These are phyloP conservation scores for Carex sylvatica DNA, from an alignment of 202 grass and related monocot genomes.

Conservation along the genomic window DNA sequence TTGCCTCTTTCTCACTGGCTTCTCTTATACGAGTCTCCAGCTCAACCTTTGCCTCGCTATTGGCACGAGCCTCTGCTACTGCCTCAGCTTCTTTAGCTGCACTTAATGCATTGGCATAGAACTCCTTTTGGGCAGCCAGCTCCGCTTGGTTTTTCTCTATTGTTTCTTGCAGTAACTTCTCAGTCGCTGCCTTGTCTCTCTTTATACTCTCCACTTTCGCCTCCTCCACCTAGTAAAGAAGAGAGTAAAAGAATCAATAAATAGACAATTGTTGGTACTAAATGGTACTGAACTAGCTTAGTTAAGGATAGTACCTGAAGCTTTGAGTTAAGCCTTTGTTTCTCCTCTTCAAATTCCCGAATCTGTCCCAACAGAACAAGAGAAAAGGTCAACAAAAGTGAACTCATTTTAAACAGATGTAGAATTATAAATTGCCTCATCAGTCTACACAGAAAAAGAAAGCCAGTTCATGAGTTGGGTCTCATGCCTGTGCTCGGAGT, in stretches of 20 bases:
- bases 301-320: slow-evolving; percentile 60
- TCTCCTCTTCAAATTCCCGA: slow-evolving; percentile 96
- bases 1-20: slow-evolving; percentile 78
- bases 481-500: slow-evolving; percentile 86
- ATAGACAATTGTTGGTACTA: slow-evolving; percentile 2
- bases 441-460: background rate
- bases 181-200: slow-evolving; percentile 86
- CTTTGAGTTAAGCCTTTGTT: slow-evolving; percentile 88
- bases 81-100: slow-evolving; percentile 94
- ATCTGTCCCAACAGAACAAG: slow-evolving; percentile 69
- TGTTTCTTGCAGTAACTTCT: slow-evolving; percentile 96
- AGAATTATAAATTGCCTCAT: slow-evolving; percentile 2
- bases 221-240: slow-evolving; percentile 78
- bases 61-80: slow-evolving; percentile 86
- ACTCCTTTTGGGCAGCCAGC: slow-evolving; percentile 94
- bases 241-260: slow-evolving; percentile 26
- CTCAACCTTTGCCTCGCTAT: slow-evolving; percentile 91
- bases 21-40: slow-evolving; percentile 84
- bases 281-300: background rate
- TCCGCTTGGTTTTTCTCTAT: slow-evolving; percentile 98
- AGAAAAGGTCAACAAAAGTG: slow-evolving; percentile 15
- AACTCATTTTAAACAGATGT: slow-evolving; percentile 24
- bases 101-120: slow-evolving; percentile 93
- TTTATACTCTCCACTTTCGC: slow-evolving; percentile 96
- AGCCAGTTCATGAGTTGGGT: background rate